phyloP scores from a whole-genome alignment of 2,329 filamentous ascomycete species.

The Pseudonectria buxi region DNA sequence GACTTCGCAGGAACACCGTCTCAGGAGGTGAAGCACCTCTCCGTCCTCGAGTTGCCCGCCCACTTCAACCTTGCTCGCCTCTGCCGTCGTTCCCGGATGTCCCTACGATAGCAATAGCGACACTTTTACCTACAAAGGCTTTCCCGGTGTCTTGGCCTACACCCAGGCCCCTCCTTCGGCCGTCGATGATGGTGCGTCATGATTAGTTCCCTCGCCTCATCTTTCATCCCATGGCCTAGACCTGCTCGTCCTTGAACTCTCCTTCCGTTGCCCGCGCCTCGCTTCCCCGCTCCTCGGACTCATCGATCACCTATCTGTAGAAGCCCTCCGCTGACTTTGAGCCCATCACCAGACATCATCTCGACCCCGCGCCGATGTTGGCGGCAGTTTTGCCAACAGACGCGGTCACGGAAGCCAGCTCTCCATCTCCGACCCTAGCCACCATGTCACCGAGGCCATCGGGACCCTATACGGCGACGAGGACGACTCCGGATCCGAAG shows the following conservation, averaged over 20 bases:
- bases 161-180: constrained; percentile 29
- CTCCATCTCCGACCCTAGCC: constrained; percentile 77
- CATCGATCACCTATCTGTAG: constrained; percentile 13
- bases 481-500: constrained; percentile 53
- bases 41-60: constrained; percentile 15
- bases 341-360: constrained; percentile 45
- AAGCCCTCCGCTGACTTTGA: constrained; percentile 14
- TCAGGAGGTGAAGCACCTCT: constrained; percentile 27
- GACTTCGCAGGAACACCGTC: constrained; percentile 22
- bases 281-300: constrained; percentile 1
- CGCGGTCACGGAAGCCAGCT: constrained; percentile 53
- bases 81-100: constrained; percentile 19
- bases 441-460: constrained; percentile 92
- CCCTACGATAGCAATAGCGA: constrained; percentile 22
- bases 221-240: neutral
- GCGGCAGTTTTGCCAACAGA: constrained; percentile 50
- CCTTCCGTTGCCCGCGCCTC: neutral
- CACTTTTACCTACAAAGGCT: constrained; percentile 16
- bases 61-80: constrained; percentile 15
- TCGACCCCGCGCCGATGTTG: constrained; percentile 48
- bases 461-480: constrained; percentile 82
- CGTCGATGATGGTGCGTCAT: constrained; percentile 45
- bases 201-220: constrained; percentile 1
- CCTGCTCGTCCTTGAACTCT: neutral
- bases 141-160: constrained; percentile 29